Evolutionary conservation across 768 basidiomycete species (phyloP), one percentile per base, ranked within the genome.

Genomic region (Tephrocybe sp.): DNA sequence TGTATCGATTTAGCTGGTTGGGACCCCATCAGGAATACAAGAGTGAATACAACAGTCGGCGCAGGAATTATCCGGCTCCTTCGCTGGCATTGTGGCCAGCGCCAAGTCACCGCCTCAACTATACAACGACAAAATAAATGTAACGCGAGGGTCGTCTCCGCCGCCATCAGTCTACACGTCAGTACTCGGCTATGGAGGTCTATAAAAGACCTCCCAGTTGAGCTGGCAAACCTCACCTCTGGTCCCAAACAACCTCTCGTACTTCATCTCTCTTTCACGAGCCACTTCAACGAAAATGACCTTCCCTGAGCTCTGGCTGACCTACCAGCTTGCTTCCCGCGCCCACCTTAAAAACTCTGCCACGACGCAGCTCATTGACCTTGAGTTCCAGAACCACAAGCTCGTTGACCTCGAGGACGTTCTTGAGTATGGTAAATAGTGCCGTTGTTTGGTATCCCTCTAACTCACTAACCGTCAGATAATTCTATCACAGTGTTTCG

Each of bases 311-410:
- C 66, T 78, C 59, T 77, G 74, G 74, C 64, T 78, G 47, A 69
- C 71, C 42, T 79, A 76, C 64, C 70, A 75, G 56, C 70, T 76
- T 54, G 65, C 64, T 30, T 79, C 75, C 36, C 74, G 75, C 39
- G 62, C 59, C 21, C 63, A 67, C 60, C 68, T 67, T 53, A 56
- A 59, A 41, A 49, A 51, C 33, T 68, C 73, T 10, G 59, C 61
- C 15, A 75, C 75, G 16, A 69, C 73, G 25, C 76, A 77, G 61
- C 71, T 78, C 61, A 63, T 78, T 45, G 75, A 76, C 57, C 64
- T 78, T 47, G 68, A 72, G 53, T 69, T 69, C 54, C 64, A 69
- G 50, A 66, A 68, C 40, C 63, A 72, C 34, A 66, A 66, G 49
- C 63, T 78, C 18, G 36, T 56, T 38, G 76, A 74, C 60, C 59